phyloP scores from a whole-genome alignment of 176 grass and related monocot genomes.

The Triticum turgidum region DNA sequence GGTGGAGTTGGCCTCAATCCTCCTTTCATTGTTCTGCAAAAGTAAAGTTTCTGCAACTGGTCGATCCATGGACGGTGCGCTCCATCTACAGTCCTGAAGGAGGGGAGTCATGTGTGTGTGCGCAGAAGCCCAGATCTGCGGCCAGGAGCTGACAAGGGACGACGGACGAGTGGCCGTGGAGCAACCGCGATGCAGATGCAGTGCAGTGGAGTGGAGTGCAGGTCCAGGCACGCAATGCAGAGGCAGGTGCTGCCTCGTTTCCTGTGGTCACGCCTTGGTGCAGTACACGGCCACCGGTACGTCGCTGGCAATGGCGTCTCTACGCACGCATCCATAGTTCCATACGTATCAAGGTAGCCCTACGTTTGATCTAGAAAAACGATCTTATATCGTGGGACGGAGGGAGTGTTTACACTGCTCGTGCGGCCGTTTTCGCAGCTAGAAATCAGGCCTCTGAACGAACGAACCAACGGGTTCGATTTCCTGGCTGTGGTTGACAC shows the following conservation, averaged over 20 bases:
- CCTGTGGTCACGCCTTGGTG: not conserved
- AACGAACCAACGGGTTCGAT: too few species aligned
- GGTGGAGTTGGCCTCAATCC: too few species aligned
- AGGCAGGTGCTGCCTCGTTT: not conserved
- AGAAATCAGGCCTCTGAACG: too few species aligned
- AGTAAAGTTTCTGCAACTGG: too few species aligned
- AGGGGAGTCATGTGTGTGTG: not conserved
- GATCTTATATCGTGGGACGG: too few species aligned
- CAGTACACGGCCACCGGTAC: not conserved
- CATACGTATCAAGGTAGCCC: too few species aligned
- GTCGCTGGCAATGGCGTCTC: not conserved
- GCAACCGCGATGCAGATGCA: not conserved
- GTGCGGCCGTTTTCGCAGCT: too few species aligned
- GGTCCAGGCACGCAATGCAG: not conserved
- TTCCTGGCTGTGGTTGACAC: not conserved
- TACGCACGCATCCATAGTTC: not conserved
- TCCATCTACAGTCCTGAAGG: not conserved
- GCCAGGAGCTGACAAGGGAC: too few species aligned
- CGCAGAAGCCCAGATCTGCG: not conserved
- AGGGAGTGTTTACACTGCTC: too few species aligned
- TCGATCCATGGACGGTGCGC: too few species aligned
- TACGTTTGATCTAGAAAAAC: too few species aligned
- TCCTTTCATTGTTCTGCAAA: too few species aligned
- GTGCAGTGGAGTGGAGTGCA: not conserved
- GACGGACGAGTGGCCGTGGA: not conserved